Evolutionary conservation across 2,329 filamentous ascomycete genomes (phyloP).

Genomic region (Teratosphaeria viscida): DNA sequence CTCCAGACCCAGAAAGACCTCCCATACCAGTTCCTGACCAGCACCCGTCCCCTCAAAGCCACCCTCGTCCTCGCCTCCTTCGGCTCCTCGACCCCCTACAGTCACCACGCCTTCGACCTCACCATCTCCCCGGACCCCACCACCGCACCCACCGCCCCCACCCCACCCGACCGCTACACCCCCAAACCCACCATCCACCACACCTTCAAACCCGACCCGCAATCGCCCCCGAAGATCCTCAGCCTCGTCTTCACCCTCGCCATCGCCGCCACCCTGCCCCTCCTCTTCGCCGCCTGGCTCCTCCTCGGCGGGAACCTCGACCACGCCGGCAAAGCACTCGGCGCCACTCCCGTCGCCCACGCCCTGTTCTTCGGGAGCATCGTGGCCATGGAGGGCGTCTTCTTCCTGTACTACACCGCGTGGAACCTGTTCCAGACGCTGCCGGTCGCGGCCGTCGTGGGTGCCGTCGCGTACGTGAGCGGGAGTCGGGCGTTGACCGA

Average conservation of each 20-base stretch:
- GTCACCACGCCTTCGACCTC: conserved; percentile 63
- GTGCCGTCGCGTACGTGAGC: conserved; percentile 66
- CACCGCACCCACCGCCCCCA: conserved; percentile 48
- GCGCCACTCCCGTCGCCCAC: conserved; percentile 70
- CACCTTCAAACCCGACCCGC: conserved; percentile 71
- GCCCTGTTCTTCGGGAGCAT: conserved; percentile 78
- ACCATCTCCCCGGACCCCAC: conserved; percentile 54
- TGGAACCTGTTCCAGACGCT: conserved; percentile 91
- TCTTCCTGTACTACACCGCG: conserved; percentile 84
- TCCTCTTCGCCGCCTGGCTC: conserved; percentile 64
- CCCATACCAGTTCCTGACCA: conserved; percentile 66
- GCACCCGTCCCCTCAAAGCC: conserved; percentile 60
- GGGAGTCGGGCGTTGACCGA: conserved; percentile 85
- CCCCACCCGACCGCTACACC: conserved; percentile 69
- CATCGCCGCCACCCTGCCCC: conserved; percentile 63
- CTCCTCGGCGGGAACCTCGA: conserved; percentile 71
- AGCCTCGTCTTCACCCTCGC: conserved; percentile 66
- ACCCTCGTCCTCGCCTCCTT: conserved; percentile 73
- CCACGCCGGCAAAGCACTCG: conserved; percentile 66
- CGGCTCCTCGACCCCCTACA: conserved; percentile 58
- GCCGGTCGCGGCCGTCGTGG: conserved; percentile 59
- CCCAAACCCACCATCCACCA: conserved; percentile 80
- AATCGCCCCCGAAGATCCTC: conserved; percentile 69
- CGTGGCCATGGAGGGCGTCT: conserved; percentile 76
- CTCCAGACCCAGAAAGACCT: conserved; percentile 76